These are phyloP conservation scores for Talaromyces islandicus DNA, from an alignment of 2,329 filamentous ascomycete species.

Conservation along the genomic window DNA sequence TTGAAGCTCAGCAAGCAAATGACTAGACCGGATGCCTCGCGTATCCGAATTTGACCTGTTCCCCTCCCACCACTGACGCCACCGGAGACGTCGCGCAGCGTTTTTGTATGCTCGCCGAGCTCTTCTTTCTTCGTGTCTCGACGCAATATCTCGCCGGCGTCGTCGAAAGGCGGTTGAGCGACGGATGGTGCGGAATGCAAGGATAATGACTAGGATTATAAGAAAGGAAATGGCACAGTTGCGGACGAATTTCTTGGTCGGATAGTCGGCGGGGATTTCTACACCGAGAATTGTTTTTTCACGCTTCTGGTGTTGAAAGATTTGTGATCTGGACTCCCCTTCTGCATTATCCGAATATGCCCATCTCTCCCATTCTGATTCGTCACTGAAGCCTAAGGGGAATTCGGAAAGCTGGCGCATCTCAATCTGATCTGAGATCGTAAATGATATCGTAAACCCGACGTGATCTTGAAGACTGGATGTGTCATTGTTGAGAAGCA, in stretches of 20 bases:
- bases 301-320: constrained; percentile 11
- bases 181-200: constrained; percentile 39
- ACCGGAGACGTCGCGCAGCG: constrained; percentile 47
- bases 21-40: constrained; percentile 30
- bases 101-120: constrained; percentile 48
- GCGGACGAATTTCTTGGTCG: constrained; percentile 19
- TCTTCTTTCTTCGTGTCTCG: constrained; percentile 49
- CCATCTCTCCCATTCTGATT: constrained; percentile 18
- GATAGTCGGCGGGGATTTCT: background rate
- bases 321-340: constrained; percentile 19
- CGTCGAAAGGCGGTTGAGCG: constrained; percentile 38
- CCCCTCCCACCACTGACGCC: constrained; percentile 45
- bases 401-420: constrained; percentile 22
- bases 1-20: constrained; percentile 30
- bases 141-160: constrained; percentile 47
- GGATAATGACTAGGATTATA: constrained; percentile 26
- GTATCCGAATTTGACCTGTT: background rate
- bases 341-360: constrained; percentile 11
- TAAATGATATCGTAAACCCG: constrained; percentile 30
- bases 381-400: constrained; percentile 16
- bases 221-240: constrained; percentile 40
- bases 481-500: constrained; percentile 19
- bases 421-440: constrained; percentile 18
- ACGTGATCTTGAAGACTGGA: constrained; percentile 16
- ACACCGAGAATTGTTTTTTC: background rate